Evolutionary conservation across 768 basidiomycete species (phyloP), one percentile per base, ranked within the genome.

Genomic region (Ramaria sp.): DNA sequence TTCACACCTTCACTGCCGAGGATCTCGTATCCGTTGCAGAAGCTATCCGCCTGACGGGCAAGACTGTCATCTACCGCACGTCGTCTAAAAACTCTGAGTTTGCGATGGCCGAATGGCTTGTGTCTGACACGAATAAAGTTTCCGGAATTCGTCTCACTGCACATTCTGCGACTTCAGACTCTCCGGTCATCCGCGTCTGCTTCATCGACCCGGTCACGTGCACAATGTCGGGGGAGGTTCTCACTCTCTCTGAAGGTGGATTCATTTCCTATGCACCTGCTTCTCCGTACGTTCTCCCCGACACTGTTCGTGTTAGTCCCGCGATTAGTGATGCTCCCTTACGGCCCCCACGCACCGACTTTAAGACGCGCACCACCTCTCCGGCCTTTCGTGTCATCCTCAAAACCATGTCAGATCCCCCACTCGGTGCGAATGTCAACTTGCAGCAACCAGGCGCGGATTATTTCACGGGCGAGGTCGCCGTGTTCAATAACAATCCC

Each of bases 51-150:
- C 58, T 71, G 19, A 72, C 72, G 0, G 63, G 66, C 9, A 62
- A 72, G 41, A 70, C 67, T 0, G 62, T 71, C 31, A 74, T 74
- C 38, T 74, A 66, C 60, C 65, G 71, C 10, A 72, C 71, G 3
- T 67, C 67, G 2, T 33, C 64, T 13, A 65, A 64, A 31, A 68
- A 68, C 37, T 62, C 66, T 19, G 69, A 73, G 57, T 74, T 62
- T 58, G 70, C 72, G 0, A 66, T 72, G 68, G 73, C 72, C 0
- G 73, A 73, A 60, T 74, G 73, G 73, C 63, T 70, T 33, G 59
- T 73, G 7, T 70, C 73, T 0, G 37, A 67, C 15, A 69, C 68
- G 7, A 70, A 72, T 7, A 65, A 68, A 51, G 72, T 74, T 37
- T 67, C 63, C 10, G 72, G 70, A 1, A 65, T 75, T 4, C 66